Percentiles rank a stretch among this genome's conserved stretches.
phyloP scores from a whole-genome alignment of 2,329 filamentous ascomycete genomes.

The Talaromyces pinophilus region DNA sequence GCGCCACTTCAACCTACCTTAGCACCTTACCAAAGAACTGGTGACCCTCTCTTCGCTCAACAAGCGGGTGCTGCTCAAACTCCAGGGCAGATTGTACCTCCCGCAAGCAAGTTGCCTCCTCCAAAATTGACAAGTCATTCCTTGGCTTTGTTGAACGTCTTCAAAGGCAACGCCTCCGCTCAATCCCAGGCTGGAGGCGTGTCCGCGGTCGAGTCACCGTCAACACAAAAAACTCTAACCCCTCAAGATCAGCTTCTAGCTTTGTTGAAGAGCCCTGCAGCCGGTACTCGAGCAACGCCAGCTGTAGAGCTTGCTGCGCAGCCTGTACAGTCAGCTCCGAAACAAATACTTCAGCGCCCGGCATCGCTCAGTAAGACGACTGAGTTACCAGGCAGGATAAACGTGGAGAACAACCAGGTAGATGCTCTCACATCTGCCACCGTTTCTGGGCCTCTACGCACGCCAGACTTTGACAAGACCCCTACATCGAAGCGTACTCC shows the following conservation, averaged over 20 bases:
- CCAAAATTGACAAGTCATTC: constrained; percentile 61
- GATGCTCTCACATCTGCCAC: constrained; percentile 41
- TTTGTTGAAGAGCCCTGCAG: constrained; percentile 35
- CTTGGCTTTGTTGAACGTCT: constrained; percentile 59
- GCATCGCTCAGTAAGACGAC: constrained; percentile 22
- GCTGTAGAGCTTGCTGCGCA: constrained; percentile 51
- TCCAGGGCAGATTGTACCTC: constrained; percentile 53
- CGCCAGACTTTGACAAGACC: constrained; percentile 40
- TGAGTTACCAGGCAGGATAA: constrained; percentile 25
- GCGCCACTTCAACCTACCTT: constrained; percentile 31
- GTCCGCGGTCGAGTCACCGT: constrained; percentile 25
- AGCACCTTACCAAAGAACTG: constrained; percentile 51
- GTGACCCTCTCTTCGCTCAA: constrained; percentile 48
- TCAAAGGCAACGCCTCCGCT: constrained; percentile 48
- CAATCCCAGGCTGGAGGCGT: constrained; percentile 30
- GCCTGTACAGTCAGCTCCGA: constrained; percentile 39
- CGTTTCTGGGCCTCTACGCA: constrained; percentile 43
- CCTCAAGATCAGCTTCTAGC: constrained; percentile 43
- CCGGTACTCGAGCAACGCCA: constrained; percentile 25
- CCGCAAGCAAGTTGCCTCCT: constrained; percentile 59
- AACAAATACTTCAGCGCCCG: constrained; percentile 39
- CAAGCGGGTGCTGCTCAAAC: constrained; percentile 36
- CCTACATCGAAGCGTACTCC: constrained; percentile 30
- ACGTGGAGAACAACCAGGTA: constrained; percentile 24
- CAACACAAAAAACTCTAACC: constrained; percentile 33